Base-by-base conservation (phyloP, 805 yeast genomes). In the Sugiyamaella valdiviana region DNA sequence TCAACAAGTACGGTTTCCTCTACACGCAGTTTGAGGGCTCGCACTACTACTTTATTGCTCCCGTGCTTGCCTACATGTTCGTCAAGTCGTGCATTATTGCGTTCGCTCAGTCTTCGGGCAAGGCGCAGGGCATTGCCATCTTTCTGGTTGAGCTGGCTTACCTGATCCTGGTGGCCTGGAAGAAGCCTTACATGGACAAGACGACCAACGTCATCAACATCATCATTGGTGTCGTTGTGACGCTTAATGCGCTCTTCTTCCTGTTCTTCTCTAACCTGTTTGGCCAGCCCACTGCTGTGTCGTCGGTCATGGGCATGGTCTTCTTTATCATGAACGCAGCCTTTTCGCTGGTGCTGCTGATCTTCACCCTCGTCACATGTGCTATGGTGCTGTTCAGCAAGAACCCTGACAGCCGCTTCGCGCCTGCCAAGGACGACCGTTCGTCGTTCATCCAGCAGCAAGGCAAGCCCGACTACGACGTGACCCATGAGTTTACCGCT, bases 251-350 rank as follows among this genome's bases (percentile, higher is more conserved):
- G 29, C 82, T 88, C 66, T 74, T 90, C 53, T 90, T 87, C 70
- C 63, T 86, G 54, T 90, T 90, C 72, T 90, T 88, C 63, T 85
- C 95, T 2, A 82, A 84, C 60, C 69, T 90, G 53, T 88, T 85
- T 68, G 81, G 83, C 44, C 96, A 89, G 68, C 82, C 87, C 6
- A 82, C 80, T 17, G 76, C 78, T 6, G 96, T 86, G 10, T 72
- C 82, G 12, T 82, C 95, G 1, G 78, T 90, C 48, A 86, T 90
- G 95, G 97, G 95, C 0, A 84, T 95, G 80, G 74, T 90, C 1
- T 90, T 86, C 68, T 90, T 90, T 65, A 75, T 90, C 49, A 65
- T 90, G 64, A 90, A 90, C 64, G 96, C 96, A 5, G 95, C 91
- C 3, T 89, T 85, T 62, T 80, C 95, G 6, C 73, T 86, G 55